Base-by-base conservation (phyloP, 2,329 filamentous ascomycete species). In the Peltaster fructicola region DNA sequence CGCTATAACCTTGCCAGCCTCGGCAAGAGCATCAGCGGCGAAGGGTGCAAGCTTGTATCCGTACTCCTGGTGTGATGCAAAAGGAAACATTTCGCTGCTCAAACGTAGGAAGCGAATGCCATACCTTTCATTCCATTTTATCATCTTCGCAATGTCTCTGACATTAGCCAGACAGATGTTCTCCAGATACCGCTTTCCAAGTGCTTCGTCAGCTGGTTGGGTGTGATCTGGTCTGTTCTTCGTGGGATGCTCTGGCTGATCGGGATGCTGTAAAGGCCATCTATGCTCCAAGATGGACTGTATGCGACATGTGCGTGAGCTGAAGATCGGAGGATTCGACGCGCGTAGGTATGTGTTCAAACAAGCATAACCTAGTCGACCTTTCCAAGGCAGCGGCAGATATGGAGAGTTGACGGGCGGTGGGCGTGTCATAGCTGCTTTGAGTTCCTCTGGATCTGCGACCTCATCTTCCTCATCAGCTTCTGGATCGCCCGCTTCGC, bases 81-180 rank as follows among this genome's bases (percentile, higher is more conserved):
- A 93, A 0, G 85, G 85, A 36, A 95, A 95, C 78, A 93, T 93
- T 39, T 93, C 85, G 27, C 80, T 91, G 38, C 80, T 91, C 11
- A 95, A 59, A 1, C 85, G 69, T 67, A 95, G 69, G 48, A 95
- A 93, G 38, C 72, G 84, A 52, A 95, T 95, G 18, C 75, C 73
- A 36, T 85, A 93, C 37, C 70, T 77, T 35, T 90, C 74, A 43
- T 95, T 93, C 85, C 85, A 95, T 2, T 70, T 65, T 6, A 93
- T 43, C 68, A 93, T 80, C 50, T 90, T 91, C 29, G 65, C 54
- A 15, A 93, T 68, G 39, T 95, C 85, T 19, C 68, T 63, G 1
- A 78, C 76, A 48, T 95, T 95, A 9, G 77, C 69, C 7, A 92
- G 49, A 0, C 82, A 80, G 2, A 95, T 50, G 0, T 65, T 61